phyloP scores from a whole-genome alignment of 768 basidiomycete genomes.

The Astraeus odoratus region DNA sequence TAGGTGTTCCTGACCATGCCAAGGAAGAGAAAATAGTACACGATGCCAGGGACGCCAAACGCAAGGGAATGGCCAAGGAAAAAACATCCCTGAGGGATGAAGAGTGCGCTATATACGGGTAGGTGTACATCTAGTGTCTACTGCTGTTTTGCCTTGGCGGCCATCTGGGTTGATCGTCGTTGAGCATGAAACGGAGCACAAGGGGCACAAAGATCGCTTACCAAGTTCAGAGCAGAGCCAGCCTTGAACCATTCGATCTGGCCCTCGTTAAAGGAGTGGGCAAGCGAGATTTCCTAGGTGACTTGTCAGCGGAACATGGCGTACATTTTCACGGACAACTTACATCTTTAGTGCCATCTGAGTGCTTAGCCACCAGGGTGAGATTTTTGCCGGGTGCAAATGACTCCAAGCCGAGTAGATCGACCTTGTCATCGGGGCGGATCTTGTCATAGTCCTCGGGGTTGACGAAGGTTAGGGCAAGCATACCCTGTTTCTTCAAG shows the following conservation, averaged over 20 bases:
- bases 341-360: constrained; percentile 68
- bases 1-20: not conserved
- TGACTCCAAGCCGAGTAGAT: constrained; percentile 80
- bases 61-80: not conserved
- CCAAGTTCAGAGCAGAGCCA: constrained; percentile 87
- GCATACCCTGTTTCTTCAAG: constrained; percentile 99
- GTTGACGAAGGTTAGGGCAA: constrained; percentile 89
- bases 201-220: constrained; percentile 28
- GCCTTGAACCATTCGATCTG: constrained; percentile 99
- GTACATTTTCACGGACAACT: constrained; percentile 8
- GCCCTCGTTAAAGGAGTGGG: constrained; percentile 94
- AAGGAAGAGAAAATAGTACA: not conserved
- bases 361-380: constrained; percentile 74
- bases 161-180: constrained; percentile 43
- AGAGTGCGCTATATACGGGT: not conserved
- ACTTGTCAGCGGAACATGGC: constrained; percentile 8
- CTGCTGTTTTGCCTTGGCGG: constrained; percentile 49
- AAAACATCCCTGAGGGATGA: constrained; percentile 1
- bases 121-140: constrained; percentile 7
- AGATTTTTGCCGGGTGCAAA: constrained; percentile 93
- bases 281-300: constrained; percentile 59
- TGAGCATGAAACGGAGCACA: not conserved
- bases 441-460: constrained; percentile 93
- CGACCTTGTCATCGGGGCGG: constrained; percentile 78
- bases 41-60: not conserved